Evolutionary conservation across 495 filamentous ascomycete species (phyloP), one percentile per base, ranked within the genome.

Genomic region (Xylaria cubensis): DNA sequence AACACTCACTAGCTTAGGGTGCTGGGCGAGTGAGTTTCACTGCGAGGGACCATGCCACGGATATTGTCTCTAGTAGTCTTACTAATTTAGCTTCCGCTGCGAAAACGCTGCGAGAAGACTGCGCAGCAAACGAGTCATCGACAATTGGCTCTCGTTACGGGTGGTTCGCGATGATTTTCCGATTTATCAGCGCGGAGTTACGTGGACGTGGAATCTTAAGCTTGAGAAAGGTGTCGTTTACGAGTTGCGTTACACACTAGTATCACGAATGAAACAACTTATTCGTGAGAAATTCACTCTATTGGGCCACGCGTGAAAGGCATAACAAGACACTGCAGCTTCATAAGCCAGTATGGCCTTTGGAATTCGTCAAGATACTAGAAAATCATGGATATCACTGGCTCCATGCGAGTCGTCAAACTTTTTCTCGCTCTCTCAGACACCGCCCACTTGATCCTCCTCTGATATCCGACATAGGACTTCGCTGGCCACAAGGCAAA

Each of bases 391-490:
- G 48, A 67, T 67, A 67, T 67, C 65, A 56, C 39, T 34, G 59
- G 42, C 69, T 64, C 61, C 69, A 34, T 63, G 50, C 48, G 36
- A 64, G 69, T 32, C 61, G n/a, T 51, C 44, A 70, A 62, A 50
- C 44, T 50, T 56, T 53, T 51, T 44, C 19, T 62, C 58, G 24
- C 53, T 34, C 55, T 6, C 32, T 42, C 29, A 39, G 34, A 34
- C 26, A 17, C 8, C 17, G n/a, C 36, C 42, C 39, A 34, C 26
- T 29, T 48, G 55, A 17, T 24, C 42, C 29, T 42, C 58, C 58
- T 8, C 26, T n/a, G 55, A 36, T 10, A 7, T 5, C n/a, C 2
- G 24, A 55, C 56, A 62, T 53, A 34, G 34, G 44, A 70, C 13
- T 1, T 32, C n/a, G 55, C 17, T 50, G 46, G 46, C 59, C 32